Conservation (phyloP, 2,329 filamentous ascomycete genomes). For the Botrytis hyacinthi region DNA sequence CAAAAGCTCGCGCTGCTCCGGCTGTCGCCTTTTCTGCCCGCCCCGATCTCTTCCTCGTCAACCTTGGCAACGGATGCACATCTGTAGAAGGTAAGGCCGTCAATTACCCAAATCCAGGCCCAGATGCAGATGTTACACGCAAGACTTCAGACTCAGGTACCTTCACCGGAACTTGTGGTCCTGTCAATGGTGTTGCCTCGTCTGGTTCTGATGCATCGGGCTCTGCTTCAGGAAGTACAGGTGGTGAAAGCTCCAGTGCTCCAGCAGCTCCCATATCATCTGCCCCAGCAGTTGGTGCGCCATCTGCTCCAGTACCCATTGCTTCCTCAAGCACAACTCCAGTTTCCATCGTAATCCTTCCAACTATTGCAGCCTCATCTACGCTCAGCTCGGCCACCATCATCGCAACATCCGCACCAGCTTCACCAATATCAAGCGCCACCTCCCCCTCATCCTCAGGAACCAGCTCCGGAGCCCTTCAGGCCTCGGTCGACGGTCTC, state of each 20-base stretch:
- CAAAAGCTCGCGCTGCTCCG: conserved; percentile 24
- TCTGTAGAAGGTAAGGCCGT: conserved; percentile 50
- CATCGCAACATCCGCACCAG: not conserved
- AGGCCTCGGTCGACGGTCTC: conserved; percentile 19
- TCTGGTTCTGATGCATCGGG: conserved; percentile 18
- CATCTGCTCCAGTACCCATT: not conserved
- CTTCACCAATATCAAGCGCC: not conserved
- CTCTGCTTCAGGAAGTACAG: not conserved
- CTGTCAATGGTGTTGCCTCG: conserved; percentile 28
- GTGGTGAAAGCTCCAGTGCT: too few relatives aligned
- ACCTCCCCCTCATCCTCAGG: conserved; percentile 15
- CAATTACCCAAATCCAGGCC: conserved; percentile 54
- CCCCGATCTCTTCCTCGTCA: conserved; percentile 59
- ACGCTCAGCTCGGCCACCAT: not conserved
- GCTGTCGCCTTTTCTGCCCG: conserved; percentile 45
- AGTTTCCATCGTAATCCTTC: conserved; percentile 9
- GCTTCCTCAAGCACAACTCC: not conserved
- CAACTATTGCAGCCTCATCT: conserved; percentile 6
- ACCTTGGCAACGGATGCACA: conserved; percentile 51
- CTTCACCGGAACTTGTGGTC: conserved; percentile 32
- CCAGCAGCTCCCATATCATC: not conserved
- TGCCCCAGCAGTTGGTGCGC: not conserved
- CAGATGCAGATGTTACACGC: conserved; percentile 38
- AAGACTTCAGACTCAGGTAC: conserved; percentile 20
- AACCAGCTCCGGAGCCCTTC: conserved; percentile 10